Evolutionary conservation across 768 basidiomycete species (phyloP).

Genomic region (Megacollybia marginata): DNA sequence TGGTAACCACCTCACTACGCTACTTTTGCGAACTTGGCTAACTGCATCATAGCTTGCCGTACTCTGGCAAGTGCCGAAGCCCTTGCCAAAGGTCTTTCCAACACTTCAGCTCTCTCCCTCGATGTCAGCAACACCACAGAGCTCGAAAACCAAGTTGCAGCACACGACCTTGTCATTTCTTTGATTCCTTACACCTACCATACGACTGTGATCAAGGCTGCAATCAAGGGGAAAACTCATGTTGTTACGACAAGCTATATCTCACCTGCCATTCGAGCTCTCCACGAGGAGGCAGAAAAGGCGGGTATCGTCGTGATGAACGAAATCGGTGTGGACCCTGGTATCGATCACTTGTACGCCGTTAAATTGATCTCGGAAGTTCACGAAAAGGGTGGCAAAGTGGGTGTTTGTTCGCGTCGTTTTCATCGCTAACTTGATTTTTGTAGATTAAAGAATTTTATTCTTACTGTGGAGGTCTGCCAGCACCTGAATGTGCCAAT

Average conservation of each 20-base stretch:
- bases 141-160: conserved; percentile 75
- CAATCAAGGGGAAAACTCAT: conserved; percentile 82
- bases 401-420: conserved; percentile 17
- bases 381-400: conserved; percentile 92
- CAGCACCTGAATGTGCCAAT: conserved; percentile 81
- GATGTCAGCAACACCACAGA: conserved; percentile 68
- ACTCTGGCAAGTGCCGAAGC: conserved; percentile 71
- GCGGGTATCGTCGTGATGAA: conserved; percentile 95
- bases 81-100: conserved; percentile 61
- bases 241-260: conserved; percentile 97
- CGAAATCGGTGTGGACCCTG: conserved; percentile 96
- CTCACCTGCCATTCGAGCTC: conserved; percentile 81
- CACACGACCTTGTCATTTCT: conserved; percentile 90
- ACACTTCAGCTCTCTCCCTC: conserved; percentile 67
- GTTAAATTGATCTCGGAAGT: conserved; percentile 93
- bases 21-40: not conserved
- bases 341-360: conserved; percentile 90
- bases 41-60: conserved; percentile 60
- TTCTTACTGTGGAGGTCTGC: conserved; percentile 94
- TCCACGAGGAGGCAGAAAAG: conserved; percentile 72
- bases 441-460: conserved; percentile 79
- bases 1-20: conserved; percentile 43
- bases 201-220: conserved; percentile 82
- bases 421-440: not conserved
- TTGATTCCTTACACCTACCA: conserved; percentile 96